These are phyloP conservation scores for Beauveria medogensis DNA, from an alignment of 2,329 filamentous ascomycete genomes.

Conservation along the genomic window DNA sequence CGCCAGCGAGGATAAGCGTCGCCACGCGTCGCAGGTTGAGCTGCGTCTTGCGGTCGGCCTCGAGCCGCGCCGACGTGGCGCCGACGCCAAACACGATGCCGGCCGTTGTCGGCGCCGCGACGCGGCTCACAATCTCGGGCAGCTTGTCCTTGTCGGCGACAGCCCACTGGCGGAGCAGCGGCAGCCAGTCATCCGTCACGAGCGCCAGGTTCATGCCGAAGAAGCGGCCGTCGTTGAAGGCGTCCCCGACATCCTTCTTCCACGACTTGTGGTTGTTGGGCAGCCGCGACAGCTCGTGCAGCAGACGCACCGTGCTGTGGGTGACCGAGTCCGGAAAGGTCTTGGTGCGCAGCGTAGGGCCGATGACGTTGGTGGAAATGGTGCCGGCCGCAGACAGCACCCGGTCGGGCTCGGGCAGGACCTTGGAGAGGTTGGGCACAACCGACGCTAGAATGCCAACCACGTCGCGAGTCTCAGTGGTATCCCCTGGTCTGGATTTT, in stretches of 20 bases:
- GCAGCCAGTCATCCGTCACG: constrained; percentile 69
- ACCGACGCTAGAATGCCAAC: constrained; percentile 71
- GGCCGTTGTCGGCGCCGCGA: constrained; percentile 80
- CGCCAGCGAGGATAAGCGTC: constrained; percentile 67
- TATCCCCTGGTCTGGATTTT: constrained; percentile 28
- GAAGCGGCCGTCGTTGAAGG: constrained; percentile 83
- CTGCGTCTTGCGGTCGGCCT: constrained; percentile 89
- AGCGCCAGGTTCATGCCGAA: constrained; percentile 63
- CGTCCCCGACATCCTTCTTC: constrained; percentile 87
- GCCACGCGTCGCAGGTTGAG: constrained; percentile 79
- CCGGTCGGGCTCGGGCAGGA: constrained; percentile 79
- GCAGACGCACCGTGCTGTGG: constrained; percentile 58
- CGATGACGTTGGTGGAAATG: constrained; percentile 77
- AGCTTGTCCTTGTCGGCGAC: constrained; percentile 82
- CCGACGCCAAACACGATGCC: constrained; percentile 99
- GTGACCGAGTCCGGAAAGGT: constrained; percentile 80
- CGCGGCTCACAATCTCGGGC: constrained; percentile 67
- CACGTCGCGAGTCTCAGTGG: constrained; percentile 61
- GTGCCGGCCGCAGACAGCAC: constrained; percentile 68
- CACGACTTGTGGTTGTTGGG: constrained; percentile 78
- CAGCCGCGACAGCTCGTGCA: constrained; percentile 70
- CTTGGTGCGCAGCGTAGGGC: constrained; percentile 74
- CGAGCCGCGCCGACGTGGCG: constrained; percentile 83
- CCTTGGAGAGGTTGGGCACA: constrained; percentile 70
- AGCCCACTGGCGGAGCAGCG: constrained; percentile 75